phyloP scores from a whole-genome alignment of 2,329 filamentous ascomycete species.

The Pseudogymnoascus verrucosus region DNA sequence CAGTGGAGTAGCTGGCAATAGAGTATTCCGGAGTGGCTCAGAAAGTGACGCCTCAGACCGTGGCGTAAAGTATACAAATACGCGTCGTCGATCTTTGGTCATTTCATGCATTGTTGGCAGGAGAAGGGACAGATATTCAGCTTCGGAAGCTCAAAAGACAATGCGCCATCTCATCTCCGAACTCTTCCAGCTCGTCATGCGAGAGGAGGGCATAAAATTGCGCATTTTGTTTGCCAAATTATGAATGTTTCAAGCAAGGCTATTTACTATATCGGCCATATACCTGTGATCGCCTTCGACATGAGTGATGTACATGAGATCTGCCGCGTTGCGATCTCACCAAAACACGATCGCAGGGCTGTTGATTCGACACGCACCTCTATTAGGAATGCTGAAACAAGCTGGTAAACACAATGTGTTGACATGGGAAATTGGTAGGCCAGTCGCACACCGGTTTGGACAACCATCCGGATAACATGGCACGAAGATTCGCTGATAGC shows the following conservation, averaged over 20 bases:
- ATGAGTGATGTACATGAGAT: constrained; percentile 8
- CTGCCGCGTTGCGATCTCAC: not conserved
- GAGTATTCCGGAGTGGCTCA: constrained; percentile 4
- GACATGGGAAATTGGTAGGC: constrained; percentile 8
- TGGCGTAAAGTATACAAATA: constrained; percentile 1
- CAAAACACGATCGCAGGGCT: not conserved
- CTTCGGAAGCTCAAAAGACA: not conserved
- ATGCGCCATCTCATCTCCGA: not conserved
- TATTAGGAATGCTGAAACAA: not conserved
- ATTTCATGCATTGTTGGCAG: not conserved
- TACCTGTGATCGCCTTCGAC: not conserved
- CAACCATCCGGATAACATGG: not conserved
- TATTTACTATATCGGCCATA: not conserved
- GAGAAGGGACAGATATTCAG: not conserved
- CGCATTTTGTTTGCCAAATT: not conserved
- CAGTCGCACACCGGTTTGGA: not conserved
- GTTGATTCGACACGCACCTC: not conserved
- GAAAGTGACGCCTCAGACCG: constrained; percentile 2
- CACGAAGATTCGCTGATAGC: not conserved
- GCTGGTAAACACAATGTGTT: not conserved
- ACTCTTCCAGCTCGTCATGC: not conserved
- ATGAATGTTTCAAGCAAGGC: constrained; percentile 4
- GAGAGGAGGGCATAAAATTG: not conserved
- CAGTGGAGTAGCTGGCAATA: constrained; percentile 3
- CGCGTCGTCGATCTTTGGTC: constrained; percentile 2